Evolutionary conservation across 345 rosid species (phyloP), one percentile per base, ranked within the genome.

Genomic region (Rhizophora apiculata): DNA sequence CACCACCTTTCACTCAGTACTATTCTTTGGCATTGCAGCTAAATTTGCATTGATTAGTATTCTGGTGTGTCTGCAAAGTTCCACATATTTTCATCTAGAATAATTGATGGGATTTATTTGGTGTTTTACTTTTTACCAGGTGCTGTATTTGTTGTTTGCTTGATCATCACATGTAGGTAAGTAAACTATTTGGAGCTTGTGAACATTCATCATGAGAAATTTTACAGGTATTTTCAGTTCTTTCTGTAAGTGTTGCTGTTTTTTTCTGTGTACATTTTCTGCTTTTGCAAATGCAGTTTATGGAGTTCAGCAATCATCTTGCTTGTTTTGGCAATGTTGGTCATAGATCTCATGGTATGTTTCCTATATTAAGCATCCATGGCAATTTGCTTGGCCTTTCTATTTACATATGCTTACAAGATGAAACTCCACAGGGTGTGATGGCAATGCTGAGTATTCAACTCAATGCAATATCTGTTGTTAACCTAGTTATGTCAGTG

Each of bases 381-480:
- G 13, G 52, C 48, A 43, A 63, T 27, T 58, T 53, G 46, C 68
- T 46, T 71, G 22, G 43, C 19, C 32, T 48, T 49, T 24, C 72
- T 26, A 63, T 29, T 20, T 53, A 29, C 59, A 30, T 62, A 10
- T 43, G 21, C 68, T 78, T 72, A 70, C 65, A 62, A 60, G 67
- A 56, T 87, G 63, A 64, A 62, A 76, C 64, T 76, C 74, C 63
- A n/a, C 88, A 95, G 99, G 99, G 99, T 20, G 91, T 92, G 66
- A 95, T 95, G 98, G 94, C 97, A 55, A 79, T 90, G 75, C 81
- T 92, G 68, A 64, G 79, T 57, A 95, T 95, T 79, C 99, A 95
- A 84, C 86, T 95, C 72, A 95, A 95, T 62, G 99, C 99, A 48
- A 73, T 95, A 60, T 95, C 99, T 0, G 97, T 95, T 59, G 99